Conservation (phyloP, 352 stramenopile species). For the Thalassiosira pacifica region DNA sequence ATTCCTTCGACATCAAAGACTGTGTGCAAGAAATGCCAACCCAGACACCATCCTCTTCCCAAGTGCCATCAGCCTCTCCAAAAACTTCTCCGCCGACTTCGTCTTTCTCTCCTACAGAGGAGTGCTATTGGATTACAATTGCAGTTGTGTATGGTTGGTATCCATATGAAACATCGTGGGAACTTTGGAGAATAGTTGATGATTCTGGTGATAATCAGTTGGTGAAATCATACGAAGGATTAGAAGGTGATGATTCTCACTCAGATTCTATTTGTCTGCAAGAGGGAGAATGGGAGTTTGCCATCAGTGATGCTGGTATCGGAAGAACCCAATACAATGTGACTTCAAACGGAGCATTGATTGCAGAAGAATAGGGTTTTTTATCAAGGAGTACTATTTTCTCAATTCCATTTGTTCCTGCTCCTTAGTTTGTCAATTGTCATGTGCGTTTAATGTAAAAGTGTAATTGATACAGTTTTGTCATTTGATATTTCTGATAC, state of each 20-base stretch:
- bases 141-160: background rate
- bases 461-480: too few relatives aligned
- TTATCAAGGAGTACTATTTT: background rate
- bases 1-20: constrained; percentile 28
- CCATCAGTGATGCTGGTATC: background rate
- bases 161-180: constrained; percentile 7
- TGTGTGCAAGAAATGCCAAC: constrained; percentile 17
- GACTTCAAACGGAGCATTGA: background rate
- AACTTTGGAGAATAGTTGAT: background rate
- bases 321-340: background rate
- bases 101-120: background rate
- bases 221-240: too few relatives aligned
- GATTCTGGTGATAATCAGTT: background rate
- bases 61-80: background rate
- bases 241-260: background rate
- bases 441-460: too few relatives aligned
- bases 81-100: background rate
- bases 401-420: background rate
- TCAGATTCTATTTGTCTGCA: background rate
- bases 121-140: background rate
- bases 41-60: constrained; percentile 2
- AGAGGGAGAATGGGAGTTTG: background rate
- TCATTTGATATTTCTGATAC: too few relatives aligned
- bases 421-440: too few relatives aligned
- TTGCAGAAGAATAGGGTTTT: background rate